Evolutionary conservation across 2,329 filamentous ascomycete genomes (phyloP), one percentile per base, ranked within the genome.

Genomic region (Penicillium sp.): DNA sequence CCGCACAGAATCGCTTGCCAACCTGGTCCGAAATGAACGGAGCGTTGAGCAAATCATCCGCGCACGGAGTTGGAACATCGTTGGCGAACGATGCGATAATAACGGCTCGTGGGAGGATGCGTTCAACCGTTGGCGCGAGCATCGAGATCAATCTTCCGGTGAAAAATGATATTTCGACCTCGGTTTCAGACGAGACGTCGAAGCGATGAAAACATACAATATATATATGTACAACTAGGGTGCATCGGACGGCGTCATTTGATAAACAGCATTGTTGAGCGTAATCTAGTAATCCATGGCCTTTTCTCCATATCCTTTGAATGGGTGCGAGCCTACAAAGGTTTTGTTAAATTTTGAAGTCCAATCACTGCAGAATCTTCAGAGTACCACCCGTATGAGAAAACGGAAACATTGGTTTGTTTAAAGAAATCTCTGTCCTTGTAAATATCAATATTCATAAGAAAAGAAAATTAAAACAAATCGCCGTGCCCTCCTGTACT

Each of bases 1-100:
- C 14, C 81, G 91, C 61, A 94, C 91, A 0, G 89, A 97, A 74
- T 83, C 82, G 49, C 71, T 99, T 59, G 91, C 91, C 9, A 81
- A 49, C 86, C 81, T 62, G 78, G 92, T 72, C 78, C 81, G 59
- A 80, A 90, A 70, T 80, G 83, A 69, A 84, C 96, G 72, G 85
- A 91, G 30, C 76, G 86, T 72, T 88, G 90, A 69, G 87, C 88
- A 55, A 89, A 96, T 77, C 73, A 79, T 99, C 52, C 82, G 94
- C 62, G 81, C 83, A 51, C 83, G 91, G 69, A 95, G 89, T 1
- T 97, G 94, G 93, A 80, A 81, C 0, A 70, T 95, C 24, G 81
- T 97, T 3, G 81, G 80, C 42, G 88, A 92, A 66, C 81, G 91
- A 63, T 97, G 94, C 69, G 82, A 80, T 48, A 74, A 78, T 40